These are phyloP conservation scores for Phanerochaete sordida DNA, from an alignment of 768 basidiomycete genomes.

Conservation along the genomic window DNA sequence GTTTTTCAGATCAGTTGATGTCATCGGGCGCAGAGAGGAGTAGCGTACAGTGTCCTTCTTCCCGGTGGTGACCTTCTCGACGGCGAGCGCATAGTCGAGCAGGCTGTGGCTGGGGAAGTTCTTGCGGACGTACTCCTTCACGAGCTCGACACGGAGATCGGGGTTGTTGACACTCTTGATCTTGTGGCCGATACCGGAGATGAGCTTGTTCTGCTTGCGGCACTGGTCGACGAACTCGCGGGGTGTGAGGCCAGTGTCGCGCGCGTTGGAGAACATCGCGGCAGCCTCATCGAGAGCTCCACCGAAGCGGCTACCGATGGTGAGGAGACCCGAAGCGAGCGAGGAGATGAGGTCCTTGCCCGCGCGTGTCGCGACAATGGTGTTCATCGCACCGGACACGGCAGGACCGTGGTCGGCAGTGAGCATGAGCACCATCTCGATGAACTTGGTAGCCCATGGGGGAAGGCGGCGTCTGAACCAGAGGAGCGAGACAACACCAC, in stretches of 20 bases:
- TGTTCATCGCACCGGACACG: constrained; percentile 99
- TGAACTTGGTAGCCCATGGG: constrained; percentile 94
- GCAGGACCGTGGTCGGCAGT: constrained; percentile 98
- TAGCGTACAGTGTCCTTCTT: constrained; percentile 89
- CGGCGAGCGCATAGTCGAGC: constrained; percentile 92
- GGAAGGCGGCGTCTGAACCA: constrained; percentile 98
- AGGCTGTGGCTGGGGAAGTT: constrained; percentile 94
- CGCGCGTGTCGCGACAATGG: constrained; percentile 98
- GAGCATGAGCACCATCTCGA: constrained; percentile 99
- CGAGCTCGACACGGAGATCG: constrained; percentile 87
- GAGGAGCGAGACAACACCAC: constrained; percentile 91
- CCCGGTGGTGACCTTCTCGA: constrained; percentile 94
- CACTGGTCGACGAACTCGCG: constrained; percentile 96
- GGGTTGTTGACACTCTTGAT: constrained; percentile 99
- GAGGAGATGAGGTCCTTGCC: constrained; percentile 98
- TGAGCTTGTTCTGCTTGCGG: constrained; percentile 92
- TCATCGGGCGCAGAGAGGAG: not conserved
- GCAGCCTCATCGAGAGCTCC: constrained; percentile 99
- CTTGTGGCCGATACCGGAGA: constrained; percentile 99
- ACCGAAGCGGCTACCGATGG: constrained; percentile 97
- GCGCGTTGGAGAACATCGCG: constrained; percentile 88
- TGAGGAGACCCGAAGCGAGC: constrained; percentile 91
- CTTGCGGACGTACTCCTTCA: constrained; percentile 93
- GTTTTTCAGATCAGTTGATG: not conserved
- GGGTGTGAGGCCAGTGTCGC: constrained; percentile 91